Evolutionary conservation across 23 red algal species (phyloP), one percentile per base, ranked within the genome.

Genomic region (Chondrus crispus): DNA sequence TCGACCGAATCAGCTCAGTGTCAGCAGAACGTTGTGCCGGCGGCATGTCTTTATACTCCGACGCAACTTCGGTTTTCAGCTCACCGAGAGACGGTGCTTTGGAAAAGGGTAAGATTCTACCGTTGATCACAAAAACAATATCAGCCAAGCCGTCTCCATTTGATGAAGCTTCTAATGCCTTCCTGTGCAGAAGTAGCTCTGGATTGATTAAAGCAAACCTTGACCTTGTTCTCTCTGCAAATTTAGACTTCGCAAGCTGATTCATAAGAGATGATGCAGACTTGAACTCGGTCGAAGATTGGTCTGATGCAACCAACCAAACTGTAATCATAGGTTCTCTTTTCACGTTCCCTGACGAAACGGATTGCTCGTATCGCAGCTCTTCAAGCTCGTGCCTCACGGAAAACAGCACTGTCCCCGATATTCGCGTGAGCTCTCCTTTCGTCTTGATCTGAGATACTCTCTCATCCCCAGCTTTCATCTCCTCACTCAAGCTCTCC

Each of bases 181-280:
- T 53, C 30, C 52, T 38, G 72, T 80, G 68, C 45, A 90, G 11
- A 28, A 46, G 28, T 30, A 54, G 51, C 44, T 18, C 9, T 22
- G 13, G 36, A n/a, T 90, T 73, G 20, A 90, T 50, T 62, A 90
- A 32, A 2, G 87, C 87, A 49, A 90, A 74, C 4, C 87, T 69
- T 20, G 87, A 42, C 64, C 30, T 63, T 52, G 72, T 53, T 57
- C 69, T 57, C 3, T 4, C 66, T 29, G 72, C 51, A 43, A 90
- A 69, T 3, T 68, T 53, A 2, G 87, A 90, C 11, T 38, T 10
- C 5, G 72, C 87, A 2, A 81, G 24, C 4, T 90, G 51, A 33
- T 45, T 37, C 70, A 90, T 13, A 10, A 90, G 18, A 5, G 29
- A 33, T 20, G 69, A 48, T 2, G 54, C 72, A 62, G 48, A 37